Evolutionary conservation across 1,139 yeast genomes (phyloP).

Genomic region (Candida tropicalis): DNA sequence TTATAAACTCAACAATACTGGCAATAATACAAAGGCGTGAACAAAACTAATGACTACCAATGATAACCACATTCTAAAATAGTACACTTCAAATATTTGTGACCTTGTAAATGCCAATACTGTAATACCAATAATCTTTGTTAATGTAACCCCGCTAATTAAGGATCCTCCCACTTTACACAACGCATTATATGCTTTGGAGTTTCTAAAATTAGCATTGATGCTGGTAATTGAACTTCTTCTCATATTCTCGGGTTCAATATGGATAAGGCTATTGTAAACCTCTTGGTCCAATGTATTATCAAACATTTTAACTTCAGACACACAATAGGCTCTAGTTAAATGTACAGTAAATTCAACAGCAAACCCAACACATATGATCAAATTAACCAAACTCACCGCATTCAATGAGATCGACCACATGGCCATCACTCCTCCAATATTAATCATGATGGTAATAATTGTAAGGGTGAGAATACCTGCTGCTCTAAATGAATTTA

Average conservation of each 20-base stretch:
- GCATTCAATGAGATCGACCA: slow-evolving; percentile 85
- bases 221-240: slow-evolving; percentile 10
- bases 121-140: slow-evolving; percentile 84
- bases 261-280: slow-evolving; percentile 20
- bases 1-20: slow-evolving; percentile 61
- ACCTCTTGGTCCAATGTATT: slow-evolving; percentile 18
- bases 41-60: slow-evolving; percentile 74
- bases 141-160: slow-evolving; percentile 84
- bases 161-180: slow-evolving; percentile 84
- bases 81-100: slow-evolving; percentile 85
- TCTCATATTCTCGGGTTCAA: slow-evolving; percentile 7
- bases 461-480: slow-evolving; percentile 60
- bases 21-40: slow-evolving; percentile 78
- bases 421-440: slow-evolving; percentile 78
- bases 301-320: slow-evolving; percentile 18
- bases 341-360: slow-evolving; percentile 93
- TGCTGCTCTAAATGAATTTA: slow-evolving; percentile 71
- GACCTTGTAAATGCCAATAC: slow-evolving; percentile 87
- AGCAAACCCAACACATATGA: slow-evolving; percentile 88
- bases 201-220: slow-evolving; percentile 12
- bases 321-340: slow-evolving; percentile 67
- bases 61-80: slow-evolving; percentile 95
- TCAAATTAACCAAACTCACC: slow-evolving; percentile 81
- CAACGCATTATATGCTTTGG: slow-evolving; percentile 58
- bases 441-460: slow-evolving; percentile 63